These are phyloP conservation scores for Smallanthus sonchifolius DNA, from an alignment of 129 eudicot species.

Conservation along the genomic window DNA sequence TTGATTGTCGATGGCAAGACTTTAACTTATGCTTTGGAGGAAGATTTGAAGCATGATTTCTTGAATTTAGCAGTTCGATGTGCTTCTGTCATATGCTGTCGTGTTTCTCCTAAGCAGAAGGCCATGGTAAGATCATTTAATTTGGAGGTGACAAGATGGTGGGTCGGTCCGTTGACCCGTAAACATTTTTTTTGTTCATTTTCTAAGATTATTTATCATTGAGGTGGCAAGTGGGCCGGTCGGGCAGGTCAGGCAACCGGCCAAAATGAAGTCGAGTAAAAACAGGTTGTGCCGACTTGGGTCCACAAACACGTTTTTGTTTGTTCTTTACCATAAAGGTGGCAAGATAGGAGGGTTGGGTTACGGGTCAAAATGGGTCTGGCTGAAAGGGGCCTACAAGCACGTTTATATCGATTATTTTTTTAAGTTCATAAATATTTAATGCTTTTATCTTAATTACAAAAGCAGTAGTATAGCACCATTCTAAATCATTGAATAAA, in stretches of 20 bases:
- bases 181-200: background rate
- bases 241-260: background rate
- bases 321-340: background rate
- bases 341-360: background rate
- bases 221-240: background rate
- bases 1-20: conserved; percentile 94
- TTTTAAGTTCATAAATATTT: background rate
- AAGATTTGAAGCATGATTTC: conserved; percentile 76
- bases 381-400: background rate
- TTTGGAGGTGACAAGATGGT: background rate
- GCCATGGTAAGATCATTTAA: conserved; percentile 55
- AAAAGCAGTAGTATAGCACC: background rate
- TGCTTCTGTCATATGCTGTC: conserved; percentile 97
- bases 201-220: background rate
- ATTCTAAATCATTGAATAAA: background rate
- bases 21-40: conserved; percentile 72
- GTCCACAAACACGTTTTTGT: background rate
- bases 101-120: conserved; percentile 96
- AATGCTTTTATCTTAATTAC: background rate
- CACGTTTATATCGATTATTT: background rate
- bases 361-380: background rate
- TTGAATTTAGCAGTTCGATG: conserved; percentile 79
- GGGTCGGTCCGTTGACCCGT: background rate
- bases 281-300: background rate
- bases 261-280: background rate